Evolutionary conservation across 352 stramenopile genomes (phyloP).

Genomic region (Phytophthora sansomeana): DNA sequence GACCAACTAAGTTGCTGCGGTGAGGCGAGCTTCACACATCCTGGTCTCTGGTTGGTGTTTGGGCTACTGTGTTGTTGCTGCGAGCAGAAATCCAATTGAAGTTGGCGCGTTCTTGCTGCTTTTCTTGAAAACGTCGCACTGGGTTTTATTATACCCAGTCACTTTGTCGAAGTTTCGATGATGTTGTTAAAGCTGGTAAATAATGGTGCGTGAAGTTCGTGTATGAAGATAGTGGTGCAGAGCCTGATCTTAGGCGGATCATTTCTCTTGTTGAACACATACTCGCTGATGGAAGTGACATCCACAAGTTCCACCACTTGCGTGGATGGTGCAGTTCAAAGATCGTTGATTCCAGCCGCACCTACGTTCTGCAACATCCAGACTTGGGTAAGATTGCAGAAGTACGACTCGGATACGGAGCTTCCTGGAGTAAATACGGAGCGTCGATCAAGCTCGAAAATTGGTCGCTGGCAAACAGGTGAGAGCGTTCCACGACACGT

Average conservation of each 20-base stretch:
- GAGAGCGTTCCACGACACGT: constrained; percentile 1
- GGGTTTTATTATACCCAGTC: not conserved
- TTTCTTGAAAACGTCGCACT: not conserved
- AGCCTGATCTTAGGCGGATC: not conserved
- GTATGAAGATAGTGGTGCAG: not conserved
- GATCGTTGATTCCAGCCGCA: not conserved
- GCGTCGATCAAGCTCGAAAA: not conserved
- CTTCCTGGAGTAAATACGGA: not conserved
- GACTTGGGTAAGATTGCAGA: not conserved
- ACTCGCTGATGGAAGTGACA: not conserved
- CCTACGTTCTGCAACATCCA: not conserved
- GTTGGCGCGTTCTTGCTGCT: not conserved
- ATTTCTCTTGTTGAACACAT: not conserved
- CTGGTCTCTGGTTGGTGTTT: constrained; percentile 7
- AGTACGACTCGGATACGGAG: not conserved
- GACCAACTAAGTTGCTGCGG: not conserved
- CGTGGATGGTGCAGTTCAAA: not conserved
- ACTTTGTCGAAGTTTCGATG: not conserved
- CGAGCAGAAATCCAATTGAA: not conserved
- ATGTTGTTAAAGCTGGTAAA: not conserved
- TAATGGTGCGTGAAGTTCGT: not conserved
- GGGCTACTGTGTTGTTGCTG: not conserved
- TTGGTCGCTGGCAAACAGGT: not conserved
- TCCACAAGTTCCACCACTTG: not conserved
- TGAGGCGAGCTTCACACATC: not conserved